Evolutionary conservation across 2,329 filamentous ascomycete species (phyloP), one percentile per base, ranked within the genome.

Genomic region (Calonectria henricotiae): DNA sequence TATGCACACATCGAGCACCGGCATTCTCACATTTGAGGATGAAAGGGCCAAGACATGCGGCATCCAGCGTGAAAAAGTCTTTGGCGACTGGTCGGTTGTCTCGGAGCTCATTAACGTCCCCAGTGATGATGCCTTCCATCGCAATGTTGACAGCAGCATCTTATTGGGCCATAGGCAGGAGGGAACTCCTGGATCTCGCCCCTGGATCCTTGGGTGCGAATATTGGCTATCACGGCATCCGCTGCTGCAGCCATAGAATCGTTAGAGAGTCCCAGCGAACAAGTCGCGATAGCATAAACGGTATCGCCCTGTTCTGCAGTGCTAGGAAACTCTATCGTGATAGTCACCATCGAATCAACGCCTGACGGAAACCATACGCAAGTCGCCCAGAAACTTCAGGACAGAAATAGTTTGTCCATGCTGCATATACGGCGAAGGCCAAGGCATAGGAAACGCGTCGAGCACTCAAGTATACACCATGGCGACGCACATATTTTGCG

Each of bases 31-130:
- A 15, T 55, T 39, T 13, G 32, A 55, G 6, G 51, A 55, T n/a
- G 51, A 32, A 20, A 23, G 51, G 17, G 51, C 51, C 51, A 55
- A 55, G n/a, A 55, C 51, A n/a, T 55, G 51, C 4, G 51, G 51
- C n/a, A 55, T 39, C 17, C n/a, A 7, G 3, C 51, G 32, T 9
- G 51, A 39, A 23, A 55, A 39, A n/a, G 7, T 39, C 5, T 55
- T 25, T 15, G 32, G 39, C 32, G 51, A 55, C 51, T 55, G 51
- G 51, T 39, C 51, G 12, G 51, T 32, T 25, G 51, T 55, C 13
- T 55, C 51, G 12, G 51, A 55, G 32, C 51, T 55, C n/a, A 55
- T 55, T 12, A 55, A 25, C 20, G 32, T 39, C 11, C 51, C 51
- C 1, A 20, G 20, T 1, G 51, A 25, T 9, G 51, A 55, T 25